Evolutionary conservation across 768 basidiomycete species (phyloP).

Genomic region (Clathrus columnatus): DNA sequence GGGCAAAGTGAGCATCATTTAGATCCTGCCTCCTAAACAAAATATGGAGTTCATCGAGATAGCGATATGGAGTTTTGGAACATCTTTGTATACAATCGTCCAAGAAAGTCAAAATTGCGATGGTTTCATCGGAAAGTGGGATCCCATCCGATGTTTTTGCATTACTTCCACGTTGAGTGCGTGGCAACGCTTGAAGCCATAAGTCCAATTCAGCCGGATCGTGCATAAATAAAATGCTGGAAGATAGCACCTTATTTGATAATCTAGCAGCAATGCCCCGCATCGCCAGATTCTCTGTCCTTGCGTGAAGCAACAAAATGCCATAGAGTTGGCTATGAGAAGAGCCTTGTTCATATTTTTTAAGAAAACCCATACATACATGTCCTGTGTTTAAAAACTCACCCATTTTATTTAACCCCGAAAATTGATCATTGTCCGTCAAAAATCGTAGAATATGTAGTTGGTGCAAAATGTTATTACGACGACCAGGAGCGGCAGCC

Average conservation of each 20-base stretch:
- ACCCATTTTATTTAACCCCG: conserved; percentile 71
- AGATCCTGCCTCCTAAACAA: background rate
- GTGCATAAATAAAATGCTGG: conserved; percentile 75
- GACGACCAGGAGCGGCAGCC: conserved; percentile 12
- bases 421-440: conserved; percentile 70
- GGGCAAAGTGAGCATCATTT: conserved; percentile 5
- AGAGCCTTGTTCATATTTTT: background rate
- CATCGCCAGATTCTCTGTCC: conserved; percentile 41
- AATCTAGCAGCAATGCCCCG: conserved; percentile 43
- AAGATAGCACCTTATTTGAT: conserved; percentile 54
- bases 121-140: conserved; percentile 45
- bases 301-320: conserved; percentile 56
- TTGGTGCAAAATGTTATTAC: conserved; percentile 44
- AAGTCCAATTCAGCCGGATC: conserved; percentile 58
- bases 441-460: conserved; percentile 71
- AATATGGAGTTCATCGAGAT: conserved; percentile 62
- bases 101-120: conserved; percentile 51
- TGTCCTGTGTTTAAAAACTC: conserved; percentile 25
- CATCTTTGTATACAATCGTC: conserved; percentile 84
- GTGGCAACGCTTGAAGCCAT: conserved; percentile 67
- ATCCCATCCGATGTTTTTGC: conserved; percentile 44
- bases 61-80: conserved; percentile 74
- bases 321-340: conserved; percentile 62
- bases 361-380: conserved; percentile 14
- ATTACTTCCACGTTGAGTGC: conserved; percentile 25